Evolutionary conservation across 768 basidiomycete genomes (phyloP).

Genomic region (Holtermannia corniformis): DNA sequence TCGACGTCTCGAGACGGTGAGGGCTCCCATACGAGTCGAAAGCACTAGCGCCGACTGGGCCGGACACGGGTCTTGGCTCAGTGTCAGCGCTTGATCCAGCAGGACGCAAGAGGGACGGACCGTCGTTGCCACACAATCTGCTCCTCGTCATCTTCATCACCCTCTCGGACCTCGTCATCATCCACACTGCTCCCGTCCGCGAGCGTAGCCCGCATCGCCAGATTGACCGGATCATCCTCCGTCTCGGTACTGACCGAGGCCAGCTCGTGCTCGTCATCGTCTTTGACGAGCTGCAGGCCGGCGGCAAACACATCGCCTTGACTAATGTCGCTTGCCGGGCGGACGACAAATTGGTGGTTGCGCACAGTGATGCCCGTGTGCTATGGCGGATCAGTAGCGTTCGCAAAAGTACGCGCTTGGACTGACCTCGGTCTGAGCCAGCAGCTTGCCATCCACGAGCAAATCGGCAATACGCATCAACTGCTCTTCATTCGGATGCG

Average conservation of each 20-base stretch:
- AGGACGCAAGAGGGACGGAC: too few species aligned
- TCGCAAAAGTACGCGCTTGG: too few species aligned
- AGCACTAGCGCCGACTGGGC: too few species aligned
- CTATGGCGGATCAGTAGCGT: too few species aligned
- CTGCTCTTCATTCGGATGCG: constrained; percentile 90
- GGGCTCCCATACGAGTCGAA: too few species aligned
- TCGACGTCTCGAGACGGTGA: neutral
- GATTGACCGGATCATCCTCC: constrained; percentile 69
- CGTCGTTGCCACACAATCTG: constrained; percentile 53
- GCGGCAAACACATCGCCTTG: neutral
- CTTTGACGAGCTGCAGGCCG: constrained; percentile 14
- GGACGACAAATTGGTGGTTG: neutral
- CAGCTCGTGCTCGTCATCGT: constrained; percentile 52
- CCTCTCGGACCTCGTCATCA: constrained; percentile 43
- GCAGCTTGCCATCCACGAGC: constrained; percentile 59
- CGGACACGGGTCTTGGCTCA: neutral
- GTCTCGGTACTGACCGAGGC: constrained; percentile 62
- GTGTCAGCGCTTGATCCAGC: too few species aligned
- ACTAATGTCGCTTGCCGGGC: neutral
- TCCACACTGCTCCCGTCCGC: constrained; percentile 52
- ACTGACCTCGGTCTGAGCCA: constrained; percentile 55
- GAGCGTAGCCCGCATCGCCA: constrained; percentile 48
- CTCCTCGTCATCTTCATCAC: constrained; percentile 52
- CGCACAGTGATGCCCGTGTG: neutral
- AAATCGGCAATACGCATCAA: constrained; percentile 87